Conservation (phyloP, 768 basidiomycete genomes). For the Psilocybe tampanensis region DNA sequence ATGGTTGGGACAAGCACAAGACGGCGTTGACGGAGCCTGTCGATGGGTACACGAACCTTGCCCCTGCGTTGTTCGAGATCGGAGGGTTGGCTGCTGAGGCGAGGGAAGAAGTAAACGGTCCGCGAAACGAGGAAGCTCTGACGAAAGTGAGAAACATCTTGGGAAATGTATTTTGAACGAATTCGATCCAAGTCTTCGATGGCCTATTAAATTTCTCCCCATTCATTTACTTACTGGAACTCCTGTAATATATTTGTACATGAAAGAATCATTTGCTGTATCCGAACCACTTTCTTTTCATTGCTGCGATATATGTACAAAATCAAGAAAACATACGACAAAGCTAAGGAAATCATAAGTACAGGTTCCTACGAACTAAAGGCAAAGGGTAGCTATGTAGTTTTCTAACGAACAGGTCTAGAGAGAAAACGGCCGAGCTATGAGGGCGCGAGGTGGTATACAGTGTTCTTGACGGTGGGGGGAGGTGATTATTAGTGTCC, state of each 20-base stretch:
- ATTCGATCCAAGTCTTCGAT: background rate
- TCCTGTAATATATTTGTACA: background rate
- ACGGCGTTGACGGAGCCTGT: slow-evolving; percentile 30
- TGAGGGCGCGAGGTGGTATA: too few relatives aligned
- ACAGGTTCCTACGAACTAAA: too few relatives aligned
- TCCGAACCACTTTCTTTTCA: too few relatives aligned
- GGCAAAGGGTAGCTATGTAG: too few relatives aligned
- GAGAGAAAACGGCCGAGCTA: too few relatives aligned
- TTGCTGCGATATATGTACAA: too few relatives aligned
- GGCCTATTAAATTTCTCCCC: background rate
- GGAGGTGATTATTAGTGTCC: too few relatives aligned
- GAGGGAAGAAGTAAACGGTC: slow-evolving; percentile 22
- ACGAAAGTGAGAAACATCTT: slow-evolving; percentile 30
- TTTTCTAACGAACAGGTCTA: too few relatives aligned
- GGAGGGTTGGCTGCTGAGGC: slow-evolving; percentile 36
- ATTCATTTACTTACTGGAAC: background rate
- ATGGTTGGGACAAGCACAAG: slow-evolving; percentile 34
- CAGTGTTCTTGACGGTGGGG: too few relatives aligned
- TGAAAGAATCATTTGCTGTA: background rate
- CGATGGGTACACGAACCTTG: slow-evolving; percentile 28
- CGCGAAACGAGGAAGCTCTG: slow-evolving; percentile 28
- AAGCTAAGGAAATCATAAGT: too few relatives aligned
- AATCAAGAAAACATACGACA: too few relatives aligned
- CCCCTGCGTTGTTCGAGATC: slow-evolving; percentile 32
- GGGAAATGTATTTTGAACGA: slow-evolving; percentile 21